Evolutionary conservation across 2,329 filamentous ascomycete species (phyloP).

Genomic region (Fusarium aywerte): DNA sequence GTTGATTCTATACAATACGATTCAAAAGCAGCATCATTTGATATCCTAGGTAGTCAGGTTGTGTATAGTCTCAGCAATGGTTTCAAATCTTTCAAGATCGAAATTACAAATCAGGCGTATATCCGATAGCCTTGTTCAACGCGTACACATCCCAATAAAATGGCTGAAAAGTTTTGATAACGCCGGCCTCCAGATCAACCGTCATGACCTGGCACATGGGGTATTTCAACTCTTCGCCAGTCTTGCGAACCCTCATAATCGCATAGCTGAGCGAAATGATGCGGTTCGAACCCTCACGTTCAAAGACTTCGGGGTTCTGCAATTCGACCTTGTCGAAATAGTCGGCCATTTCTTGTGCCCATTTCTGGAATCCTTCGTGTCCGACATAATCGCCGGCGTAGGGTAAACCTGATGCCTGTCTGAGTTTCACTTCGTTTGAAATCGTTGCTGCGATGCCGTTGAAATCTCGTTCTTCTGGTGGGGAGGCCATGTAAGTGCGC

Average conservation of each 20-base stretch:
- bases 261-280: slow-evolving; percentile 46
- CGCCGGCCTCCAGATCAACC: slow-evolving; percentile 49
- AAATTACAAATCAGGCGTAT: slow-evolving; percentile 14
- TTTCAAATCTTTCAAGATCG: not conserved
- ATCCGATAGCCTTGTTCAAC: slow-evolving; percentile 37
- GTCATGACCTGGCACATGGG: slow-evolving; percentile 49
- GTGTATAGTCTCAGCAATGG: not conserved
- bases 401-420: slow-evolving; percentile 50
- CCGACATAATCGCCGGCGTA: slow-evolving; percentile 49
- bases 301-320: slow-evolving; percentile 48
- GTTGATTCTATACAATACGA: not conserved
- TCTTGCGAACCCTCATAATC: slow-evolving; percentile 47
- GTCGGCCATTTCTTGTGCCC: slow-evolving; percentile 46
- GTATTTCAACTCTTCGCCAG: slow-evolving; percentile 44
- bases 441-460: slow-evolving; percentile 45
- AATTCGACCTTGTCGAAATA: slow-evolving; percentile 47
- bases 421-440: slow-evolving; percentile 42
- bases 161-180: slow-evolving; percentile 47
- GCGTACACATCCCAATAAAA: slow-evolving; percentile 53
- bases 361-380: slow-evolving; percentile 48
- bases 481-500: slow-evolving; percentile 48
- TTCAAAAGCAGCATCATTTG: not conserved
- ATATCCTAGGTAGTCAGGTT: too few species aligned
- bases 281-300: slow-evolving; percentile 43
- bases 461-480: slow-evolving; percentile 48